Evolutionary conservation across 495 filamentous ascomycete species (phyloP).

Genomic region (Talaromyces adpressus): DNA sequence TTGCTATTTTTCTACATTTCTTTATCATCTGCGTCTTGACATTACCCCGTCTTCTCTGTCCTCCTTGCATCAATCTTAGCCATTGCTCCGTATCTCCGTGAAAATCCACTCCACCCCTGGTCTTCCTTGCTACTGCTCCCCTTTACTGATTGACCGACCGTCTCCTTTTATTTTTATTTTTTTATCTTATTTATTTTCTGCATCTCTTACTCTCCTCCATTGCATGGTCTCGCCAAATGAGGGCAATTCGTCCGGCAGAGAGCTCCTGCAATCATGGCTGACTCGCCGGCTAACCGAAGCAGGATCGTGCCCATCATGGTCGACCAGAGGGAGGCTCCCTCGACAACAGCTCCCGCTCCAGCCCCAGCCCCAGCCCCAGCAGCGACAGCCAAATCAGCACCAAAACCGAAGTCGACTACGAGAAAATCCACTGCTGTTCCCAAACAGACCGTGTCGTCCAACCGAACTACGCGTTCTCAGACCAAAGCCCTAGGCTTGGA

Average conservation of each 20-base stretch:
- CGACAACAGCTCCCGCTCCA: conserved; percentile 12
- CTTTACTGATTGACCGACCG: conserved; percentile 1
- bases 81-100: neutral
- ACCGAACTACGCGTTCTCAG: conserved; percentile 1
- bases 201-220: neutral
- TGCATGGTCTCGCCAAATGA: conserved; percentile 27
- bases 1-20: neutral
- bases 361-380: too few species aligned
- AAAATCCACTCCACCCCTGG: conserved; percentile 3
- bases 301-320: conserved; percentile 44
- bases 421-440: conserved; percentile 11
- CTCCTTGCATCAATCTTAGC: neutral
- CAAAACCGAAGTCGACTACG: conserved; percentile 6
- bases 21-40: neutral
- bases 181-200: conserved; percentile 11
- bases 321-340: conserved; percentile 17
- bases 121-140: neutral
- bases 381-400: neutral
- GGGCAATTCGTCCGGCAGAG: conserved; percentile 25
- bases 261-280: conserved; percentile 33
- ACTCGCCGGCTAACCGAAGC: conserved; percentile 32
- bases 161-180: conserved; percentile 11
- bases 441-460: conserved; percentile 10
- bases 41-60: neutral
- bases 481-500: conserved; percentile 2